phyloP scores from a whole-genome alignment of 2,329 filamentous ascomycete species.

The Colletotrichum sp. region DNA sequence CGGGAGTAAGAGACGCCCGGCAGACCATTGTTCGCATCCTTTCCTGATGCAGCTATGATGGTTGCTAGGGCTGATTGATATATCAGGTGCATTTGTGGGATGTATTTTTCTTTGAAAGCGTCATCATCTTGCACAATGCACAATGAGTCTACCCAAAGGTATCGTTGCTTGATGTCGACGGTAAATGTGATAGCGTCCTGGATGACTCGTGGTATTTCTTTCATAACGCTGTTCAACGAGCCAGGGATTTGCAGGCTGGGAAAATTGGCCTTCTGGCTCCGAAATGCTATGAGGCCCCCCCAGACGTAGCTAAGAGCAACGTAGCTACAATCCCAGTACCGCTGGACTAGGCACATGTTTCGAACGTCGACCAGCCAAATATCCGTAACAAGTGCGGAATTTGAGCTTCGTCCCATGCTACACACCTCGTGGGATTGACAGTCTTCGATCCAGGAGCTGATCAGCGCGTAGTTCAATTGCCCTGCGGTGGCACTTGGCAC shows the following conservation, averaged over 20 bases:
- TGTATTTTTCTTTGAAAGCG: background rate
- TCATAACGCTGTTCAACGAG: background rate
- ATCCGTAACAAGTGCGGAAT: too few relatives aligned
- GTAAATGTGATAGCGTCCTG: background rate
- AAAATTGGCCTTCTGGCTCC: background rate
- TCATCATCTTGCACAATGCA: background rate
- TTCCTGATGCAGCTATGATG: background rate
- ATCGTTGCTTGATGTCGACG: background rate
- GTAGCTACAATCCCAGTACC: background rate
- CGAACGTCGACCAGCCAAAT: background rate
- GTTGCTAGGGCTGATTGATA: background rate
- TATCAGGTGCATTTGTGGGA: background rate
- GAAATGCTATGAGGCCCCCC: background rate
- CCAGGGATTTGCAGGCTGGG: too few relatives aligned
- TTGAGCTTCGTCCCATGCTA: too few relatives aligned
- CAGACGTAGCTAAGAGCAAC: background rate
- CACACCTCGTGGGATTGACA: background rate
- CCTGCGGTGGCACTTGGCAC: accelerated
- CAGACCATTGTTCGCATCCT: background rate
- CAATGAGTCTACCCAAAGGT: background rate
- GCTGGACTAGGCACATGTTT: background rate
- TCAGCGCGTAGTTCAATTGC: background rate
- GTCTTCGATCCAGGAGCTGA: background rate
- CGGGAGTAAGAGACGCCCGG: background rate
- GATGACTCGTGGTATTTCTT: background rate